A percentile compares a stretch with the other conserved stretches of the same genome.
These are phyloP conservation scores for Prunus mongolica DNA, from an alignment of 306 rosid genomes.

Conservation along the genomic window DNA sequence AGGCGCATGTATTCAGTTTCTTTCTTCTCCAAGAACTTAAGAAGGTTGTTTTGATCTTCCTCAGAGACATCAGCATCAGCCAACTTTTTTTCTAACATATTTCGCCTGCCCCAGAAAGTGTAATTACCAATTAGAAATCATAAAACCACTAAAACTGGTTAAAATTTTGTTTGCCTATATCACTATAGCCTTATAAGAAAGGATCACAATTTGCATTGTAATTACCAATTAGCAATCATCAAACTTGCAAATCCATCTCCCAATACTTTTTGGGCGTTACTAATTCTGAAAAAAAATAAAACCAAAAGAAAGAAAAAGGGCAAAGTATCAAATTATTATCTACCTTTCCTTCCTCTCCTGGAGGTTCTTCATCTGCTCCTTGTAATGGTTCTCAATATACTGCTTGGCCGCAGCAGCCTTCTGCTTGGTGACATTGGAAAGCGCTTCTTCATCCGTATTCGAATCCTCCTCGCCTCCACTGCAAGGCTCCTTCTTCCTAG, in stretches of 20 bases:
- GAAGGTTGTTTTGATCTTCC: slow-evolving; percentile 93
- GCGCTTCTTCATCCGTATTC: slow-evolving; percentile 53
- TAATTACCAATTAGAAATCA: background rate
- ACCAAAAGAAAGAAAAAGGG: background rate
- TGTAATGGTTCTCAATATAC: slow-evolving; percentile 93
- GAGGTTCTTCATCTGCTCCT: slow-evolving; percentile 93
- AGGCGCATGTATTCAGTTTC: slow-evolving; percentile 99
- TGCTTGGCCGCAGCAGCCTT: slow-evolving; percentile 92
- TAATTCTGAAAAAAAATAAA: too few species aligned
- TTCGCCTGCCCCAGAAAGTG: slow-evolving; percentile 51
- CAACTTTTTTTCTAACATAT: slow-evolving; percentile 81
- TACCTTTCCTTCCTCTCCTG: slow-evolving; percentile 97
- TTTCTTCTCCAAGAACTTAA: slow-evolving; percentile 91
- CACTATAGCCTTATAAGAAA: background rate
- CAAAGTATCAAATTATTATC: slow-evolving; percentile 1
- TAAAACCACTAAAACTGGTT: background rate
- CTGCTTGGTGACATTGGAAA: slow-evolving; percentile 79
- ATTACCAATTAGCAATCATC: background rate
- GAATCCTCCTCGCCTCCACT: slow-evolving; percentile 39
- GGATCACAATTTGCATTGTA: background rate
- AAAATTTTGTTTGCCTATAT: background rate
- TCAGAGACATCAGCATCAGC: slow-evolving; percentile 98
- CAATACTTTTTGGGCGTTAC: too few species aligned
- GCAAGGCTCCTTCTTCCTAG: slow-evolving; percentile 57
- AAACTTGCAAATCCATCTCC: too few species aligned